Evolutionary conservation across 176 grass and related monocot species (phyloP), one percentile per base, ranked within the genome.

Genomic region (Juncus effusus): DNA sequence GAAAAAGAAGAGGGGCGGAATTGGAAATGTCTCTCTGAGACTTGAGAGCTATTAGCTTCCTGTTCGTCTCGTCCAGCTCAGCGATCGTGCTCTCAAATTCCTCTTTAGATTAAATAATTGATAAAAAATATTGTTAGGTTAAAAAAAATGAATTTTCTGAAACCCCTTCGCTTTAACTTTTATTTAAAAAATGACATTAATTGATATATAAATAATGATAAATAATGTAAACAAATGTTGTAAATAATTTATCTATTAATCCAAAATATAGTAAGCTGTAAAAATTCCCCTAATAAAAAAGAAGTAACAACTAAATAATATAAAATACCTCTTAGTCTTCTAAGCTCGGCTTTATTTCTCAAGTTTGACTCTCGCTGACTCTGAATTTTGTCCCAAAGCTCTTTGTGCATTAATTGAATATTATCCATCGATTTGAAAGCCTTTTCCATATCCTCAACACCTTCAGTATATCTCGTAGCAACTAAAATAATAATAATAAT

Each of bases 381-480:
- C 28, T 85, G 87, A 50, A 79, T 66, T 47, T 75, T 77, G 41
- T 70, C 70, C 73, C 79, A 68, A 56, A 91, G 64, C 54, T 79
- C 73, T 41, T 54, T 83, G 77, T 96, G 92, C 66, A 77, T 85
- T 70, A 88, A 88, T 67, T 96, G 84, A 76, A 96, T 74, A 76
- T 86, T 77, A 88, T 76, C 65, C 16, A 90, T 44, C 58, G 51
- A 54, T 16, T 51, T 45, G 51, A 90, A 61, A 67, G 77, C 74
- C 40, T 76, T 80, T 64, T 77, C 74, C 77, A 85, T 76, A 42
- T 88, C 88, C 13, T 68, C 40, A 44, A 75, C 61, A 40, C 81
- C 49, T 3, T 82, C 79, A 16, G 59, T 73, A 51, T 70, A 56
- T 66, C 41, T 91, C 37, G 63, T 77, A 49, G 39, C 42, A 10